These are phyloP conservation scores for Pestalotiopsis sp. DNA, from an alignment of 2,329 filamentous ascomycete genomes.

Conservation along the genomic window DNA sequence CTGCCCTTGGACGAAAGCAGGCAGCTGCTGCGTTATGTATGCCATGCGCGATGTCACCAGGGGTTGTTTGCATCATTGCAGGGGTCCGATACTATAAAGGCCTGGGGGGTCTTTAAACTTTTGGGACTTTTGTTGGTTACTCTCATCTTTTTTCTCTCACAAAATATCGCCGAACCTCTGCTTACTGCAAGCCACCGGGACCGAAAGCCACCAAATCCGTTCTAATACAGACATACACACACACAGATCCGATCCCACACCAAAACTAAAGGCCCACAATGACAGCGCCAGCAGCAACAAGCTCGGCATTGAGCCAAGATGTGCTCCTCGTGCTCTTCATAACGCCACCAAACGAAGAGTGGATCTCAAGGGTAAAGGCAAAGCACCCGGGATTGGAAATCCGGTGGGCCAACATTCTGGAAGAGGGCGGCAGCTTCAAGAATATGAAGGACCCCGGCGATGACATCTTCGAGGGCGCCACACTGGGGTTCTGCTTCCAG, in stretches of 20 bases:
- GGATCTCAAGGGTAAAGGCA: slow-evolving; percentile 32
- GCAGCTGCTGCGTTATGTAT: too few species aligned
- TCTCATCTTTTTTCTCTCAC: neutral
- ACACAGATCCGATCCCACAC: neutral
- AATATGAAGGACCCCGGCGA: slow-evolving; percentile 16
- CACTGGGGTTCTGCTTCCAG: slow-evolving; percentile 33
- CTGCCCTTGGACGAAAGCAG: too few species aligned
- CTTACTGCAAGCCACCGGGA: neutral
- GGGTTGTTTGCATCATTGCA: neutral
- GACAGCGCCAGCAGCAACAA: neutral
- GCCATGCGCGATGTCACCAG: too few species aligned
- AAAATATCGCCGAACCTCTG: neutral
- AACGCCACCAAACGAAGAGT: slow-evolving; percentile 28
- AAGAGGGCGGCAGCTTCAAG: slow-evolving; percentile 13
- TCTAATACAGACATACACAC: neutral
- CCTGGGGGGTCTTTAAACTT: neutral
- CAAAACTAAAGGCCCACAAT: neutral
- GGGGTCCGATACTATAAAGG: neutral
- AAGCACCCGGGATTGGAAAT: slow-evolving; percentile 39
- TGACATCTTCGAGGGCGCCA: slow-evolving; percentile 39
- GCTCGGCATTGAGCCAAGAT: slow-evolving; percentile 30
- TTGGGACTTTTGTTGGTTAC: neutral
- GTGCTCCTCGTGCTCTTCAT: slow-evolving; percentile 40
- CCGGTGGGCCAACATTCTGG: slow-evolving; percentile 29
- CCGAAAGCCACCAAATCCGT: neutral